These are phyloP conservation scores for Lolium multiflorum DNA, from an alignment of 176 grass and related monocot genomes.

Conservation along the genomic window DNA sequence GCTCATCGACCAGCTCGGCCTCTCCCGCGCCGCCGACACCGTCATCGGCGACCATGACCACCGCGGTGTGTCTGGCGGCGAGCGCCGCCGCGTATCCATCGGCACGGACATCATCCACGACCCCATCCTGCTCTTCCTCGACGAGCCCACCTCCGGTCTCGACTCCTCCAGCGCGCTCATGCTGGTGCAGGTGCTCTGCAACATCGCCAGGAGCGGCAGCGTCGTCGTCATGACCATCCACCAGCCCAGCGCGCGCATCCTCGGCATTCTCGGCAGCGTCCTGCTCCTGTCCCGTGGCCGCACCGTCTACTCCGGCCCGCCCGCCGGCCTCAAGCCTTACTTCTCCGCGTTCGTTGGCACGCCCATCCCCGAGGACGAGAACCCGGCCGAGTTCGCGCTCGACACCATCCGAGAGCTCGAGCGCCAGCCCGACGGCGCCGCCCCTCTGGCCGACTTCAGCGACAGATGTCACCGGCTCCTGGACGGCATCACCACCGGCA, in stretches of 20 bases:
- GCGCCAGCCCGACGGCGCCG: neutral
- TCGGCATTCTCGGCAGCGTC: no score
- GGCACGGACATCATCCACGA: slow-evolving; percentile 81
- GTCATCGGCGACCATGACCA: slow-evolving; percentile 85
- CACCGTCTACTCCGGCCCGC: no score
- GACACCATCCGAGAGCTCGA: slow-evolving; percentile 84
- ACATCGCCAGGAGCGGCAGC: slow-evolving; percentile 44
- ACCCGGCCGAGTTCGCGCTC: slow-evolving; percentile 88
- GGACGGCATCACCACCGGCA: no score
- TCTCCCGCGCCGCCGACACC: slow-evolving; percentile 67
- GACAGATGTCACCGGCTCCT: no score
- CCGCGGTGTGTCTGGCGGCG: slow-evolving; percentile 80
- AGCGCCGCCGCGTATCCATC: slow-evolving; percentile 80
- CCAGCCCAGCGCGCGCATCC: no score
- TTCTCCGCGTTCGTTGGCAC: no score
- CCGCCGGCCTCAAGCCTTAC: no score
- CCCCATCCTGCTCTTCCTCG: slow-evolving; percentile 82
- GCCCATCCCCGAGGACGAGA: slow-evolving; percentile 49
- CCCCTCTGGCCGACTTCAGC: no score
- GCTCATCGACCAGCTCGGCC: slow-evolving; percentile 76
- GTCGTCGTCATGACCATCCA: no score
- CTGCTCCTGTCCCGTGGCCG: no score
- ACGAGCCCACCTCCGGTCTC: slow-evolving; percentile 84
- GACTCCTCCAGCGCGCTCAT: slow-evolving; percentile 81
- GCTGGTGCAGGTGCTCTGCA: slow-evolving; percentile 85